Base-by-base conservation (phyloP, 2,329 filamentous ascomycete species). In the Endoconidiophora laricicola region DNA sequence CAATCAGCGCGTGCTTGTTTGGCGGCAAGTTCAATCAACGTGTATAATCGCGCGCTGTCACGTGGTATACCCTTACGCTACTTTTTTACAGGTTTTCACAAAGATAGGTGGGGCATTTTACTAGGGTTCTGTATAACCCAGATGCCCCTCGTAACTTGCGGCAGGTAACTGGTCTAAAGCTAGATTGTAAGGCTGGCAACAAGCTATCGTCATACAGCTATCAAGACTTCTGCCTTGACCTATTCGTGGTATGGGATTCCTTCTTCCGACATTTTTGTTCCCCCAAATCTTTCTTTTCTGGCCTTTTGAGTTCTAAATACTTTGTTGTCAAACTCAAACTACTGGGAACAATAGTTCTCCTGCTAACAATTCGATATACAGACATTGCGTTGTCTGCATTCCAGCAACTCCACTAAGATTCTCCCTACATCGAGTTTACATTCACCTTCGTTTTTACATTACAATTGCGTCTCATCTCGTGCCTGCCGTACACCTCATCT, bases 121-220 rank as follows among this genome's bases (percentile, higher is more conserved):
- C 36, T 48, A 36, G 38, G 38, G 46, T 42, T 41, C 1, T 3
- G 22, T 39, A 7, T 18, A 33, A 33, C 29, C 29, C 9, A 10
- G 12, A 10, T 42, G 39, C 39, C 38, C 37, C 38, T 36, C 24
- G 18, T 36, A 37, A 9, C 44, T n/a, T 46, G 18, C 38, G 14
- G 3, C 12, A n/a, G n/a, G 26, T 33, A 33, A 10, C 7, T 7
- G 26, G 26, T 33, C 29, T 12, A 33, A 12, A 33, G 9, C 9
- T 36, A 36, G 22, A 26, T 12, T 12, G 16, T 42, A 49, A 49
- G 48, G 48, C 48, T 49, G 46, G 24, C 48, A 44, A 49, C 48
- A 14, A 49, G 41, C 40, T 49, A 49, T 44, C 48, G 48, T 39
- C 48, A 49, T 44, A 29, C 46, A 36, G 29, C 16, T 12, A 24